phyloP scores from a whole-genome alignment of 1,139 yeast species.

The Candida dubliniensis region DNA sequence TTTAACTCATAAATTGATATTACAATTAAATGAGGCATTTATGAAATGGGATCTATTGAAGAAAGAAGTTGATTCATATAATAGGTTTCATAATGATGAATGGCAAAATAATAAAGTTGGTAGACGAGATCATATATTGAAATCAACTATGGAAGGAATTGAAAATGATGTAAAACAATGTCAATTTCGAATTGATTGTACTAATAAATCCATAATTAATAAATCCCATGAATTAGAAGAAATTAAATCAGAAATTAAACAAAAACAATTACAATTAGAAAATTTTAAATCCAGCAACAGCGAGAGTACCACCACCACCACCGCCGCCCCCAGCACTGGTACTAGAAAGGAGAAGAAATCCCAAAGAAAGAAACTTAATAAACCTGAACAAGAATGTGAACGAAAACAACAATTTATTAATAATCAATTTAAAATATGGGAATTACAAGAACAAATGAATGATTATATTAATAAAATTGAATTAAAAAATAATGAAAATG shows the following conservation, averaged over 20 bases:
- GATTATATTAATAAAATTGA: conserved; percentile 35
- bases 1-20: conserved; percentile 38
- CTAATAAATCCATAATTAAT: conserved; percentile 39
- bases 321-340: too few relatives aligned
- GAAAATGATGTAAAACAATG: conserved; percentile 40
- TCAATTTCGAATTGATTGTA: conserved; percentile 40
- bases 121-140: conserved; percentile 34
- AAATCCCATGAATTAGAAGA: conserved; percentile 33
- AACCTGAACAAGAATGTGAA: too few relatives aligned
- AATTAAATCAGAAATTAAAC: conserved; percentile 20
- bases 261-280: conserved; percentile 18
- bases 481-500: conserved; percentile 52
- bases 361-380: too few relatives aligned
- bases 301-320: too few relatives aligned
- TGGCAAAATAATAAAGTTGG: conserved; percentile 28
- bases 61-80: conserved; percentile 28
- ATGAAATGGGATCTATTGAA: conserved; percentile 25
- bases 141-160: conserved; percentile 27
- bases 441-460: conserved; percentile 39
- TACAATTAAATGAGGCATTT: conserved; percentile 37
- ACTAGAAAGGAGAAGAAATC: too few relatives aligned
- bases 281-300: conserved; percentile 13
- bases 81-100: conserved; percentile 20
- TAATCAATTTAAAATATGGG: conserved; percentile 40
- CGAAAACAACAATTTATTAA: conserved; percentile 18